Conservation (phyloP, 2,329 filamentous ascomycete genomes). For the Diaporthe citrichinensis region DNA sequence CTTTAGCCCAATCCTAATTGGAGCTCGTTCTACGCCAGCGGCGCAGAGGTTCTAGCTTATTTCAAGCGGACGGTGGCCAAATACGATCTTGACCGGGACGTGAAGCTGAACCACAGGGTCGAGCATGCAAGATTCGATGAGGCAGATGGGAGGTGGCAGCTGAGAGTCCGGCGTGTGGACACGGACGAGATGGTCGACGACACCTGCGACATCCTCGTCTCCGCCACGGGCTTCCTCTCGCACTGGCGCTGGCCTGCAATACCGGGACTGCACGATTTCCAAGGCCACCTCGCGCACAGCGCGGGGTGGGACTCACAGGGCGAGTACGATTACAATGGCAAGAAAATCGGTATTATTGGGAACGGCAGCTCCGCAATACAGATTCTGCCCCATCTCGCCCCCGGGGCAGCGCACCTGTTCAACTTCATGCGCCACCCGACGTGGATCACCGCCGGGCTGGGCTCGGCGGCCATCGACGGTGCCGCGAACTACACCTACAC, state of each 20-base stretch:
- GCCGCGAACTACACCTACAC: slow-evolving; percentile 30
- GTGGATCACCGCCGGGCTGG: slow-evolving; percentile 56
- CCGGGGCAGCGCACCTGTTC: slow-evolving; percentile 61
- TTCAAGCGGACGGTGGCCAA: slow-evolving; percentile 72
- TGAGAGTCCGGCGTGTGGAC: slow-evolving; percentile 57
- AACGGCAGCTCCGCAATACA: slow-evolving; percentile 45
- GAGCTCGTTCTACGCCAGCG: slow-evolving; percentile 75
- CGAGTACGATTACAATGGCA: slow-evolving; percentile 23
- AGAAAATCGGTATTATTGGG: slow-evolving; percentile 27
- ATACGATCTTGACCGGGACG: slow-evolving; percentile 71
- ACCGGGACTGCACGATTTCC: slow-evolving; percentile 47
- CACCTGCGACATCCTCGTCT: slow-evolving; percentile 69
- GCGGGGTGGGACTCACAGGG: slow-evolving; percentile 28
- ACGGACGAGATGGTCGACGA: slow-evolving; percentile 58
- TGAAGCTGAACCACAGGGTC: slow-evolving; percentile 67
- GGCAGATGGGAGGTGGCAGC: slow-evolving; percentile 65
- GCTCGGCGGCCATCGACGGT: slow-evolving; percentile 30
- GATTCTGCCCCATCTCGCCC: slow-evolving; percentile 47
- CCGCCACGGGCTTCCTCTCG: slow-evolving; percentile 74
- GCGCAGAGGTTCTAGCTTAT: slow-evolving; percentile 74
- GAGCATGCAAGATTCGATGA: slow-evolving; percentile 68
- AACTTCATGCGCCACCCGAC: slow-evolving; percentile 74
- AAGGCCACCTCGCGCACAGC: slow-evolving; percentile 34
- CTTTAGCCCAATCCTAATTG: slow-evolving; percentile 62
- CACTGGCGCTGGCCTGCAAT: slow-evolving; percentile 74